phyloP scores from a whole-genome alignment of 2,329 filamentous ascomycete species.

The Colletotrichum camelliae region DNA sequence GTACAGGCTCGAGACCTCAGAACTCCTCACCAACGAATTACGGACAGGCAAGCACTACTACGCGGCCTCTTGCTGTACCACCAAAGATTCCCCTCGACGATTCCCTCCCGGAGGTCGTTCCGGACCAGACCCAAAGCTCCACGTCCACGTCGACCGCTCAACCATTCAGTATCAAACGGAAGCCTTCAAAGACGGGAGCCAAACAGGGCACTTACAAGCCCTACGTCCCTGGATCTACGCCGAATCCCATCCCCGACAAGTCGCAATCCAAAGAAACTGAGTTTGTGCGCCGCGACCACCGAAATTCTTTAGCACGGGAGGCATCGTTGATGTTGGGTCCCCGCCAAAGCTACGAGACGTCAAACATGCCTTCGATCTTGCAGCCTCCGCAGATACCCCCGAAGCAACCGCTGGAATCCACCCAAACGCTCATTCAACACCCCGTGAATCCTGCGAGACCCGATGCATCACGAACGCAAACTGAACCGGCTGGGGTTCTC shows the following conservation, averaged over 20 bases:
- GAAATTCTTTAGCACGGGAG: constrained; percentile 29
- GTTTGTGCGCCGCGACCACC: constrained; percentile 1
- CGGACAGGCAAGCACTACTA: background rate
- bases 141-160: background rate
- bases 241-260: background rate
- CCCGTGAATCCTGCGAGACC: background rate
- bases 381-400: constrained; percentile 27
- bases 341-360: constrained; percentile 20
- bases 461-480: background rate
- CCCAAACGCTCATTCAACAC: background rate
- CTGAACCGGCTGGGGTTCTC: background rate
- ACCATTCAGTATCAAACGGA: constrained; percentile 11
- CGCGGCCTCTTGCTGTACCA: too few relatives aligned
- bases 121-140: background rate
- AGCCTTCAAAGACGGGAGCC: constrained; percentile 13
- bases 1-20: constrained; percentile 13
- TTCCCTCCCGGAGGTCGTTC: background rate
- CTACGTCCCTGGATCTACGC: constrained; percentile 8
- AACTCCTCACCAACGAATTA: background rate
- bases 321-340: constrained; percentile 27
- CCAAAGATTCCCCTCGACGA: background rate
- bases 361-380: constrained; percentile 27
- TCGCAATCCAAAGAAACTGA: background rate
- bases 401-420: constrained; percentile 11
- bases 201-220: constrained; percentile 15